Evolutionary conservation across 2,329 filamentous ascomycete species (phyloP), one percentile per base, ranked within the genome.

Genomic region (Ophiostoma sp.): DNA sequence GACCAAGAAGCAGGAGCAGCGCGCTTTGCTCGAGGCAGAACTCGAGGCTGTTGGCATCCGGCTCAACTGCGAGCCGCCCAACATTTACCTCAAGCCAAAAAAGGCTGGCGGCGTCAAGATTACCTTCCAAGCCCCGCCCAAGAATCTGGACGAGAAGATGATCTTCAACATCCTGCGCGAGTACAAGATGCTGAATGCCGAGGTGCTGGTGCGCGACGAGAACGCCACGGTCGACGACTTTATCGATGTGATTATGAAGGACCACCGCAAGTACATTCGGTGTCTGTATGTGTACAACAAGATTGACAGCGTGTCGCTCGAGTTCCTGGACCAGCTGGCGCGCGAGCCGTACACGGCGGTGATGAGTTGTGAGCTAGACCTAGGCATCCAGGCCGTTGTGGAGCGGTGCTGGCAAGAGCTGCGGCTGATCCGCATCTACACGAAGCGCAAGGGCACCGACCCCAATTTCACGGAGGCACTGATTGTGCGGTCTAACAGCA

Each of bases 201-300:
- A 99, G 82, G 95, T 99, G 0, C 89, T 99, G 28, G 90, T 99
- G 19, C 92, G 96, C 78, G 96, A 99, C 81, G 96, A 99, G 80
- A 91, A 97, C 81, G 94, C 92, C 55, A 98, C 96, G 0, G 94
- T 99, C 48, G 96, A 99, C 84, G 95, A 99, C 83, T 93, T 99
- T 82, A 99, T 99, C 84, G 96, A 99, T 82, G 94, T 98, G 75
- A 98, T 99, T 83, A 98, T 98, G 95, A 97, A 96, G 83, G 94
- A 98, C 80, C 96, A 99, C 85, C 88, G 96, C 80, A 99, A 97
- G 83, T 99, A 99, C 86, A 98, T 99, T 85, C 90, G 87, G 81
- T 91, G 93, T 80, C 87, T 99, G 42, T 99, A 99, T 84, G 95
- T 98, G 42, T 99, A 99, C 90, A 99, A 99, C 91, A 99, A 99